Percentiles rank a stretch among this genome's conserved stretches.
Evolutionary conservation across 1,284 basidiomycete genomes (phyloP).

Genomic region (Pseudozyma tsukubaensis): DNA sequence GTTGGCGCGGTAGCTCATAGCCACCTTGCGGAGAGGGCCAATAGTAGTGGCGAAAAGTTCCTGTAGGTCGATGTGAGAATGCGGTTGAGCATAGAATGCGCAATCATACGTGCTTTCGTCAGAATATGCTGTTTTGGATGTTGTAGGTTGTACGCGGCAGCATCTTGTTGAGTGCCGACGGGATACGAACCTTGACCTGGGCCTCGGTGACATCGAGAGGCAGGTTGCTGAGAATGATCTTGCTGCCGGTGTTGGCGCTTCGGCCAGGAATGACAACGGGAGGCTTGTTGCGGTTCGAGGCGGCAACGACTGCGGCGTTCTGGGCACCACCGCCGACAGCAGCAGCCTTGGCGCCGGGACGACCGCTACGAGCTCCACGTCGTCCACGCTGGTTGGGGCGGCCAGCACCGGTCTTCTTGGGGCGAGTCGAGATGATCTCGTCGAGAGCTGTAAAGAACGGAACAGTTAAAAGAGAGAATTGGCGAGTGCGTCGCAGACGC

Average conservation of each 20-base stretch:
- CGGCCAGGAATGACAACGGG: constrained; percentile 67
- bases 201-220: constrained; percentile 93
- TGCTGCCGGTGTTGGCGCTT: constrained; percentile 71
- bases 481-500: neutral
- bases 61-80: constrained; percentile 65
- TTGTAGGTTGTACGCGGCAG: too few species aligned
- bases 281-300: constrained; percentile 64
- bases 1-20: constrained; percentile 83
- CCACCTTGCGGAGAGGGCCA: constrained; percentile 84
- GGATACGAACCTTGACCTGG: constrained; percentile 79
- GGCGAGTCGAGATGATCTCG: constrained; percentile 63
- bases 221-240: constrained; percentile 96
- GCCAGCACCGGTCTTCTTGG: constrained; percentile 53
- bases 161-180: too few species aligned
- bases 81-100: neutral
- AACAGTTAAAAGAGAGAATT: constrained; percentile 5
- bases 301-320: constrained; percentile 58
- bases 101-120: neutral
- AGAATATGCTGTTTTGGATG: neutral
- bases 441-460: constrained; percentile 58
- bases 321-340: constrained; percentile 57
- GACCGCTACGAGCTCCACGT: constrained; percentile 42
- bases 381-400: constrained; percentile 40
- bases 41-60: constrained; percentile 93
- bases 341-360: constrained; percentile 62